Conservation (phyloP, 352 stramenopile species). For the Peronospora destructor region DNA sequence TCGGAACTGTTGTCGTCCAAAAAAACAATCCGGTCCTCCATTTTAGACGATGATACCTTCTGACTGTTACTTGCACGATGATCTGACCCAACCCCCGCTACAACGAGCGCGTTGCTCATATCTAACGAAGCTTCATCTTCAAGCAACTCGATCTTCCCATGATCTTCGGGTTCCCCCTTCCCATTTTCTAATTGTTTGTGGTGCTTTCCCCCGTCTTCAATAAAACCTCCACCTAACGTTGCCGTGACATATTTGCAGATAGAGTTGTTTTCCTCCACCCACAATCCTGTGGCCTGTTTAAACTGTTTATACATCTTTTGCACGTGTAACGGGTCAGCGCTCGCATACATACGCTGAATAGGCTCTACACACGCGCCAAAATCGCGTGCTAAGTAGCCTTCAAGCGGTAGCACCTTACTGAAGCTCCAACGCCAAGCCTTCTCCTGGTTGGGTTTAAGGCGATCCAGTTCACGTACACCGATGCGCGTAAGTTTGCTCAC, state of each 20-base stretch:
- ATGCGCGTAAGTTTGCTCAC: slow-evolving; percentile 75
- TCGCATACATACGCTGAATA: slow-evolving; percentile 84
- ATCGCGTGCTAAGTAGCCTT: slow-evolving; percentile 80
- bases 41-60: slow-evolving; percentile 15
- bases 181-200: slow-evolving; percentile 34
- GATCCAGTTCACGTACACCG: slow-evolving; percentile 74
- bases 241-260: slow-evolving; percentile 75
- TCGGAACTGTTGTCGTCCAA: slow-evolving; percentile 34
- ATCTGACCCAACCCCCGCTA: slow-evolving; percentile 12
- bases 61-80: slow-evolving; percentile 7
- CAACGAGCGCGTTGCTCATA: slow-evolving; percentile 33
- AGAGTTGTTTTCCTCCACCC: slow-evolving; percentile 79
- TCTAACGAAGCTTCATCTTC: slow-evolving; percentile 24
- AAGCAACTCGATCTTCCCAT: slow-evolving; percentile 38
- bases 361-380: slow-evolving; percentile 78
- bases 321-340: slow-evolving; percentile 68
- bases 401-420: slow-evolving; percentile 73
- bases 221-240: slow-evolving; percentile 55
- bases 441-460: slow-evolving; percentile 81
- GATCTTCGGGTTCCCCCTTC: slow-evolving; percentile 26
- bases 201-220: slow-evolving; percentile 40
- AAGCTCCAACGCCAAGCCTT: slow-evolving; percentile 82
- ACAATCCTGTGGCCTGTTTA: slow-evolving; percentile 72
- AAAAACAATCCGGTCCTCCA: slow-evolving; percentile 27
- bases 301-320: slow-evolving; percentile 87